Conservation (phyloP, 2,329 filamentous ascomycete genomes). For the Talaromyces sp. region DNA sequence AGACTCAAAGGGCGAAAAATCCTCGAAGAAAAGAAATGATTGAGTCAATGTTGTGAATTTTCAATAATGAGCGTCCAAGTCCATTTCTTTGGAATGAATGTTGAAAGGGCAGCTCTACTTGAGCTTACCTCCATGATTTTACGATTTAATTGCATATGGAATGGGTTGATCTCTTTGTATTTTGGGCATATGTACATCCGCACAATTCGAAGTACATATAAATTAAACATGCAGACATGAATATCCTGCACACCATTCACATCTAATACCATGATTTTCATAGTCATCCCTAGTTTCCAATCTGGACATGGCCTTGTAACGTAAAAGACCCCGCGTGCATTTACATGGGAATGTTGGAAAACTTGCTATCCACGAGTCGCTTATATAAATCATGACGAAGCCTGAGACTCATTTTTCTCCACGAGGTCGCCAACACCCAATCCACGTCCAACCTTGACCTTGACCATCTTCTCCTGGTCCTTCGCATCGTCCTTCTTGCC, state of each 20-base stretch:
- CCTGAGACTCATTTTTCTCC: conserved; percentile 49
- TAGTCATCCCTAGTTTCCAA: neutral
- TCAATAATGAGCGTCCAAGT: too few relatives aligned
- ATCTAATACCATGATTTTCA: neutral
- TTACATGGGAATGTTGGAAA: too few relatives aligned
- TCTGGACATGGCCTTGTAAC: neutral
- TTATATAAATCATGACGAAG: conserved; percentile 5
- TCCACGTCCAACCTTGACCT: conserved; percentile 80
- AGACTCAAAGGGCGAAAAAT: neutral
- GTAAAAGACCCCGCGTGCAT: neutral
- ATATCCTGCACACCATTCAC: neutral
- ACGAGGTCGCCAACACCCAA: conserved; percentile 71
- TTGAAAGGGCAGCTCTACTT: neutral
- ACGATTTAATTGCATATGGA: conserved; percentile 6
- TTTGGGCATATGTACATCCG: conserved; percentile 3
- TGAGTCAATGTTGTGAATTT: too few relatives aligned
- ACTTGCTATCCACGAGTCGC: neutral
- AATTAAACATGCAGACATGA: neutral
- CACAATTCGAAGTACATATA: neutral
- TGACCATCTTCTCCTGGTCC: conserved; percentile 67
- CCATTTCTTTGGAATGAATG: too few relatives aligned
- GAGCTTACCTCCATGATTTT: conserved; percentile 6
- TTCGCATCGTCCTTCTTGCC: conserved; percentile 59
- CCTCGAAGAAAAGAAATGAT: neutral
- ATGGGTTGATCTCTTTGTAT: neutral